Evolutionary conservation across 2,329 filamentous ascomycete genomes (phyloP).

Genomic region (Epichloe bromicola): DNA sequence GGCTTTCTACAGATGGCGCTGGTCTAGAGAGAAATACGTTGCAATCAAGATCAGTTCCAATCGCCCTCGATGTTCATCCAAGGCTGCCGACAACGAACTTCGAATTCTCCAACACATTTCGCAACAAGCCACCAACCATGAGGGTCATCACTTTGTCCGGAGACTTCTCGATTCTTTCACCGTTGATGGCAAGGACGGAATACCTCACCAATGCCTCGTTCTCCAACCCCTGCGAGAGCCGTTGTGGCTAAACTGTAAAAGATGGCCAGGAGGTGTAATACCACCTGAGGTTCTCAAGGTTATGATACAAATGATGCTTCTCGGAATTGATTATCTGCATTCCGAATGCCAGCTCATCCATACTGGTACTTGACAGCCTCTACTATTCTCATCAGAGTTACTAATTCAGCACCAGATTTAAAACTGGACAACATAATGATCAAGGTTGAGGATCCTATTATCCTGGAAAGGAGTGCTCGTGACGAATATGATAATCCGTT

Average conservation of each 20-base stretch:
- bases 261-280: slow-evolving; percentile 10
- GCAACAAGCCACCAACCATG: slow-evolving; percentile 4
- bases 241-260: slow-evolving; percentile 12
- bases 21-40: slow-evolving; percentile 12
- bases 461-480: slow-evolving; percentile 8
- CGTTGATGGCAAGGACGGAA: slow-evolving; percentile 1
- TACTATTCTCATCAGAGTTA: not conserved
- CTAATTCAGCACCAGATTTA: slow-evolving; percentile 6
- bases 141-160: slow-evolving; percentile 11
- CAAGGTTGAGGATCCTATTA: slow-evolving; percentile 7
- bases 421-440: slow-evolving; percentile 14
- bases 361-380: slow-evolving; percentile 5
- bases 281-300: slow-evolving; percentile 11
- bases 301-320: slow-evolving; percentile 11
- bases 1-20: slow-evolving; percentile 9
- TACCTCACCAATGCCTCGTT: slow-evolving; percentile 1
- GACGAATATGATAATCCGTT: slow-evolving; percentile 12
- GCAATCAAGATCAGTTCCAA: slow-evolving; percentile 12
- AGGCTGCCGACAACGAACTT: not conserved
- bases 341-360: slow-evolving; percentile 12
- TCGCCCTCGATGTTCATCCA: not conserved
- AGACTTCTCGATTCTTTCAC: slow-evolving; percentile 10
- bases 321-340: slow-evolving; percentile 13
- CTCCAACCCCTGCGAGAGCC: slow-evolving; percentile 12
- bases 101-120: slow-evolving; percentile 9